Base-by-base conservation (phyloP, 176 grass and related monocot species). In the Triticum turgidum region DNA sequence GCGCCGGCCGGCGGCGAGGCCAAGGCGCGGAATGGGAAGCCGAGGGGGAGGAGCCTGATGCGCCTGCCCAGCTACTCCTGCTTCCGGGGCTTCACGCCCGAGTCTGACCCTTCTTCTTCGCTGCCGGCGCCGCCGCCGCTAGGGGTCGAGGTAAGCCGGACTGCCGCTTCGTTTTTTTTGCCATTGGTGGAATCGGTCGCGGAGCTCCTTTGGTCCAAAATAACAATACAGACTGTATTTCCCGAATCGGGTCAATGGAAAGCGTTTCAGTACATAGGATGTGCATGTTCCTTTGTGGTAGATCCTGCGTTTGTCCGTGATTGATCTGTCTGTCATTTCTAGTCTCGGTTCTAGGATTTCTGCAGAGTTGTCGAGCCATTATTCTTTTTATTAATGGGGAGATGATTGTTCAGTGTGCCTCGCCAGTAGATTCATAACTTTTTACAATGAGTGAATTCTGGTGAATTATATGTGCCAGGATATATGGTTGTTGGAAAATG, bases 11-110 rank as follows among this genome's bases (percentile, higher is more conserved):
- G 58, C 10, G 67, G 70, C 0, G 77, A 88, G 37, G 84, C 33
- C 7, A 78, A 78, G 75, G 30, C 30, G 76, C 70, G 67, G 76
- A 88, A 82, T 79, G 73, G 82, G 69, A 86, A 81, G 56, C 78
- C 83, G 68, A 68, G 61, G 5, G 87, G 73, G 37, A 74, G 82
- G 77, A 71, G 49, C 73, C 74, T 79, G 62, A 37, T 91, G 63
- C 83, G 86, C n/a, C 47, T 93, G 65, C 86, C 88, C 47, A 85
- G 85, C 84, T 97, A 90, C 52, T 88, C 94, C 61, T 99, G 97
- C 94, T 97, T 99, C 67, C 70, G 89, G 32, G 89, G 92, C 27
- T 38, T 85, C 72, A 20, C 78, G 37, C 62, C 84, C 52, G n/a
- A 84, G 39, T 21, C 49, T n/a, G 89, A 84, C 5, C 21, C 35